phyloP scores from a whole-genome alignment of 345 rosid genomes.

The sweet orange (Citrus sinensis) region DNA sequence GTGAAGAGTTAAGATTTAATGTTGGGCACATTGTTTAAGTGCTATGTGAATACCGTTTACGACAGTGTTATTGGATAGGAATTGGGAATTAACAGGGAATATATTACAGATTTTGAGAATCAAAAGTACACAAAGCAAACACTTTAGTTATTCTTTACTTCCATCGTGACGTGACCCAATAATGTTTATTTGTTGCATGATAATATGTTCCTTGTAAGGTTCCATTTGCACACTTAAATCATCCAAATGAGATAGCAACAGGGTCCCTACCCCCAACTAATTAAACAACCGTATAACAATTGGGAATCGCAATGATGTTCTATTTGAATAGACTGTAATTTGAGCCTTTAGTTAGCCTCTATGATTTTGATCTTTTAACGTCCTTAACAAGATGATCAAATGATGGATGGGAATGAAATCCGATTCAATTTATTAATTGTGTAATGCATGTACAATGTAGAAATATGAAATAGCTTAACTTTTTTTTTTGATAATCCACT shows the following conservation, averaged over 20 bases:
- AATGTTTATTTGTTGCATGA: not conserved
- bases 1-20: not conserved
- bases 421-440: too few species aligned
- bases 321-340: not conserved
- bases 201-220: slow-evolving; percentile 2
- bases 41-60: not conserved
- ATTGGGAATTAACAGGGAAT: not conserved
- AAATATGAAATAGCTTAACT: too few species aligned
- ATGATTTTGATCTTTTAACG: not conserved
- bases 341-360: not conserved
- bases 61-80: not conserved
- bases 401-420: not conserved
- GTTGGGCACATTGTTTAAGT: not conserved
- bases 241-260: not conserved
- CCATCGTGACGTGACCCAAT: slow-evolving; percentile 1
- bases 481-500: too few species aligned
- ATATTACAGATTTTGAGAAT: not conserved
- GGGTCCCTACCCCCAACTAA: not conserved
- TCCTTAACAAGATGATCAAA: not conserved
- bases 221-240: not conserved
- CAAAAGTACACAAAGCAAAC: not conserved
- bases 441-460: not conserved
- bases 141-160: not conserved
- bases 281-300: not conserved
- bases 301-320: not conserved